Base-by-base conservation (phyloP, 805 yeast species). In the Metschnikowia similis region DNA sequence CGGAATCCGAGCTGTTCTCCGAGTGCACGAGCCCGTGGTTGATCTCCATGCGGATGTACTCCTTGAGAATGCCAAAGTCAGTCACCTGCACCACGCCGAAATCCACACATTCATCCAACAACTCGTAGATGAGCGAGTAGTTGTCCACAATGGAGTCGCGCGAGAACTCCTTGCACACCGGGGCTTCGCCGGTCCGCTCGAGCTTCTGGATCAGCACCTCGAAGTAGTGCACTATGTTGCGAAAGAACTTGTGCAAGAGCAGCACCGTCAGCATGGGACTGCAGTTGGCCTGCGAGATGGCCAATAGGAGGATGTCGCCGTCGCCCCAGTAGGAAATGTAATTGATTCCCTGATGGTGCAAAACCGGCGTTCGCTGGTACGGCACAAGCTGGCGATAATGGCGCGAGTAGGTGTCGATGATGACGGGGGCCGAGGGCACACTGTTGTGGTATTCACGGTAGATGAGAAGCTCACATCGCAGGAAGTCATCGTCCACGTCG, bases 31-130 rank as follows among this genome's bases (percentile, higher is more conserved):
- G 14, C 37, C 54, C 45, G 14, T 38, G 29, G 53, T 67, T 67
- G 27, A 66, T 64, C 44, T 80, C 80, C 45, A 84, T 74, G 51
- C 87, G 84, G 55, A 86, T 84, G 61, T 86, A 90, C 62, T 89
- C 96, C 59, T 82, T 82, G 48, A 90, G 73, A 10, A 90, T 79
- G 54, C 84, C 85, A 46, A 82, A 79, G 60, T 90, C 96, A 0
- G 96, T 87, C 47, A 86, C 73, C 67, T 90, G 97, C 1, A 89
- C 83, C n/a, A 86, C 69, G 8, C 97, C 97, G 66, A 80, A 86
- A 65, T 90, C 97, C 81, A 88, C 79, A 75, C 89, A 86, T 62
- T 89, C 97, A 62, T 89, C 97, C 40, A 89, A 66, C n/a, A 89
- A 69, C 63, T 90, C 97, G 66, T 85, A 85, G 7, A 89, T 79